Base-by-base conservation (phyloP, 2,329 filamentous ascomycete genomes). In the Calonectria pauciramosa region DNA sequence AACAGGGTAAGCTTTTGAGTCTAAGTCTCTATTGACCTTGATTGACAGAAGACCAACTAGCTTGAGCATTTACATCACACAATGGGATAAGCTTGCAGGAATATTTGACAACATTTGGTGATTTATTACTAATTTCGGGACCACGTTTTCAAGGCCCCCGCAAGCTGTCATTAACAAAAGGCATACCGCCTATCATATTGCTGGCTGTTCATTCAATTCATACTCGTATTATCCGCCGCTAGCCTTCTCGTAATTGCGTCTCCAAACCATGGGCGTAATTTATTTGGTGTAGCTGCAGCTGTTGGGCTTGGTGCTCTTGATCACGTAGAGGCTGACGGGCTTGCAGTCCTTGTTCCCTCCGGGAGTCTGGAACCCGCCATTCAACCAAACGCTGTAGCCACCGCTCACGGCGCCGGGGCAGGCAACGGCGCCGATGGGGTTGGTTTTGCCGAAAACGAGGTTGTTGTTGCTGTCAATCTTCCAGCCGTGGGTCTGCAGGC, bases 401-500 rank as follows among this genome's bases (percentile, higher is more conserved):
- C 69, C 36, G 63, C 64, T 84, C 71, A 84, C 80, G 79, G 84
- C 83, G 78, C 82, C 83, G 44, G 90, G 89, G 86, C 91, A 93
- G 30, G 90, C 91, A 66, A 90, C 79, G 79, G 91, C 86, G 71
- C 83, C 81, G 2, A 74, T 73, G n/a, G 56, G 56, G 54, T 86
- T n/a, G n/a, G n/a, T 86, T 36, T 38, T 41, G 13, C 84, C 82
- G 77, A 92, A 89, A 67, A 82, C 83, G 44, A 93, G 85, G 79
- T 89, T 79, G 75, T 83, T 84, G 73, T 81, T 72, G 59, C 82
- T 80, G 79, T 88, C 86, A 67, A 91, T 75, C 36, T 82, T 77
- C 86, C 89, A 93, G 72, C 86, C 86, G 51, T 84, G 84, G 67
- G 84, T 83, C 85, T 92, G 88, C 30, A 74, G 81, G 80, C 89